Base-by-base conservation (phyloP, 2,329 filamentous ascomycete genomes). In the Graphilbum fragrans region DNA sequence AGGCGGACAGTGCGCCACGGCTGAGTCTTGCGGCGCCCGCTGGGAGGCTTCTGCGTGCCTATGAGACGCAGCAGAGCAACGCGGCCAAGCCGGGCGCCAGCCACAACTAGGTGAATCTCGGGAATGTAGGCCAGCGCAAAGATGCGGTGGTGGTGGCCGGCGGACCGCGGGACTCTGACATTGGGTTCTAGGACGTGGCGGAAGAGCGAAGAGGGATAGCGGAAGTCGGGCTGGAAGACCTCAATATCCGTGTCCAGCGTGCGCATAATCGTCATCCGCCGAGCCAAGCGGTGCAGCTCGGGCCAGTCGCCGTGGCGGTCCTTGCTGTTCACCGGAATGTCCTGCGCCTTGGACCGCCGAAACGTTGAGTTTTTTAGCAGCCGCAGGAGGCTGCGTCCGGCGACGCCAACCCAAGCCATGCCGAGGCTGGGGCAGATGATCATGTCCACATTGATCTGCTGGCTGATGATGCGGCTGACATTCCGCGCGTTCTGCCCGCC, bases 101-200 rank as follows among this genome's bases (percentile, higher is more conserved):
- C 62, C 3, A 85, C 64, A 9, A 87, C 70, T 14, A 87, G 62
- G n/a, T 69, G 79, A 1, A 92, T 63, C 50, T 84, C 77, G 0
- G 80, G 80, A 1, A 88, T 74, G 39, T 78, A 68, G 0, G 70
- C 61, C 31, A 76, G 58, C 66, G 83, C 76, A 58, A 71, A 79
- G 19, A 85, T 58, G 48, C 77, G 66, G 34, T 61, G 58, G 21
- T 54, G 50, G 43, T 50, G 46, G 5, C 47, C 35, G 47, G 53
- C 41, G 52, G 64, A 41, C 56, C 50, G 10, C 46, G 45, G 20
- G 52, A 56, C 29, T 55, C 53, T 11, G 54, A 46, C 34, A 57
- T 48, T 9, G 32, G 32, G 18, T 3, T n/a, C 32, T 6, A 60
- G 51, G 36, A 64, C 49, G 38, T 58, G 53, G 35, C 56, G 58